Conservation (phyloP, 2,329 filamentous ascomycete genomes). For the Penicillium sp. region DNA sequence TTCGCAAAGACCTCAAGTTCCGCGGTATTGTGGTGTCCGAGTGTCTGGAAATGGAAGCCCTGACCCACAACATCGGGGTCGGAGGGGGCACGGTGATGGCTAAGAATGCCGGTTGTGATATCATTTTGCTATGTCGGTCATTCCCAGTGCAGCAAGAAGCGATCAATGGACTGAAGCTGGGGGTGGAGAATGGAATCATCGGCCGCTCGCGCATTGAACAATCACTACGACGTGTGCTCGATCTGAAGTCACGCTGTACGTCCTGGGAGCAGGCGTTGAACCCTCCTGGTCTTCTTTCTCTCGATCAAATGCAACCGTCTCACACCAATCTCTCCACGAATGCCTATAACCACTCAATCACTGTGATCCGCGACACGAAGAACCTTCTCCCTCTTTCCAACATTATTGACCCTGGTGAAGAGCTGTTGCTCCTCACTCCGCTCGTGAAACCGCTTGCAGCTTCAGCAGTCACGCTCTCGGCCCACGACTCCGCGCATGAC, state of each 20-base stretch:
- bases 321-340: slow-evolving; percentile 75
- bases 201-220: slow-evolving; percentile 71
- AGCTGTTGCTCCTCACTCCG: slow-evolving; percentile 81
- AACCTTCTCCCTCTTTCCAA: slow-evolving; percentile 75
- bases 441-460: slow-evolving; percentile 88
- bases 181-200: slow-evolving; percentile 85
- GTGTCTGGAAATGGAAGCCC: slow-evolving; percentile 91
- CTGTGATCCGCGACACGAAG: slow-evolving; percentile 84
- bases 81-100: slow-evolving; percentile 97
- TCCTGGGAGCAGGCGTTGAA: slow-evolving; percentile 90
- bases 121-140: slow-evolving; percentile 80
- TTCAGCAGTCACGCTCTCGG: slow-evolving; percentile 69
- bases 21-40: slow-evolving; percentile 90
- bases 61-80: slow-evolving; percentile 94
- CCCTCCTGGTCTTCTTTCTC: slow-evolving; percentile 67
- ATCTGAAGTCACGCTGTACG: slow-evolving; percentile 77
- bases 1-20: slow-evolving; percentile 84
- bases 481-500: slow-evolving; percentile 46
- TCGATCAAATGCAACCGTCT: slow-evolving; percentile 73
- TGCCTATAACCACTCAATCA: slow-evolving; percentile 89
- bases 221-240: slow-evolving; percentile 71
- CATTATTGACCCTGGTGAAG: slow-evolving; percentile 75
- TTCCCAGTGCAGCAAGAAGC: slow-evolving; percentile 87
- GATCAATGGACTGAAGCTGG: slow-evolving; percentile 80
- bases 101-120: slow-evolving; percentile 89